Conservation (phyloP, 1,139 yeast species). For the Groenewaldozyma sp. region DNA sequence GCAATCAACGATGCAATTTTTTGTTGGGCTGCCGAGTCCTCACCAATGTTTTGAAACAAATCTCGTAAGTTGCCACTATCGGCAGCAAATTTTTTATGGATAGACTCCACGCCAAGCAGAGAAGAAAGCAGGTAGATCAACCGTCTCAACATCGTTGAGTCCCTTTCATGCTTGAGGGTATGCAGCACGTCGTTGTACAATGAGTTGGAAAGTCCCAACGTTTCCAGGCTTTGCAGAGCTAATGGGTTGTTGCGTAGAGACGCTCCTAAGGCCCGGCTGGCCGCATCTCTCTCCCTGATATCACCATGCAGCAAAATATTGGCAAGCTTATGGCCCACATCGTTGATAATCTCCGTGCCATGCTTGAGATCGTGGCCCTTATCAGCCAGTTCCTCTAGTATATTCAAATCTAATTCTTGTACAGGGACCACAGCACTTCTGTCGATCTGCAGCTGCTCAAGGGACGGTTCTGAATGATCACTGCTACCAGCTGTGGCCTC, state of each 20-base stretch:
- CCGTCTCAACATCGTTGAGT: conserved; percentile 11
- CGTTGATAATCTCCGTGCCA: conserved; percentile 38
- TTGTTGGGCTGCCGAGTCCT: conserved; percentile 10
- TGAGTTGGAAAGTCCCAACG: conserved; percentile 9
- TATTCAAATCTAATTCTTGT: conserved; percentile 28
- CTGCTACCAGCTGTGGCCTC: conserved; percentile 21
- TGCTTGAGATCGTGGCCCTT: conserved; percentile 57
- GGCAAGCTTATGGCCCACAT: conserved; percentile 21
- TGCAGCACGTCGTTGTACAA: conserved; percentile 3
- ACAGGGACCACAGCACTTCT: conserved; percentile 1
- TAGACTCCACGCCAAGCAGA: conserved; percentile 15
- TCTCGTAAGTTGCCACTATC: conserved; percentile 16
- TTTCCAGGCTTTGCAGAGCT: conserved; percentile 36
- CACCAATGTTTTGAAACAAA: conserved; percentile 10
- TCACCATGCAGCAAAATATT: conserved; percentile 13
- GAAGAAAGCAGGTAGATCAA: conserved; percentile 26
- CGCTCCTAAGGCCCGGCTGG: conserved; percentile 30
- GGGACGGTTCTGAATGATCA: background rate
- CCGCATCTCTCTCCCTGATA: conserved; percentile 21
- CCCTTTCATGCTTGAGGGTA: conserved; percentile 4
- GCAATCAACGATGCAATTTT: conserved; percentile 10
- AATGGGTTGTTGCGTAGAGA: conserved; percentile 61
- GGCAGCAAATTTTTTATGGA: conserved; percentile 12
- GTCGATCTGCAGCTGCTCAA: no score
- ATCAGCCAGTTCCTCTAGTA: conserved; percentile 50